Evolutionary conservation across 2,329 filamentous ascomycete genomes (phyloP).

Genomic region (Penicillium sp.): DNA sequence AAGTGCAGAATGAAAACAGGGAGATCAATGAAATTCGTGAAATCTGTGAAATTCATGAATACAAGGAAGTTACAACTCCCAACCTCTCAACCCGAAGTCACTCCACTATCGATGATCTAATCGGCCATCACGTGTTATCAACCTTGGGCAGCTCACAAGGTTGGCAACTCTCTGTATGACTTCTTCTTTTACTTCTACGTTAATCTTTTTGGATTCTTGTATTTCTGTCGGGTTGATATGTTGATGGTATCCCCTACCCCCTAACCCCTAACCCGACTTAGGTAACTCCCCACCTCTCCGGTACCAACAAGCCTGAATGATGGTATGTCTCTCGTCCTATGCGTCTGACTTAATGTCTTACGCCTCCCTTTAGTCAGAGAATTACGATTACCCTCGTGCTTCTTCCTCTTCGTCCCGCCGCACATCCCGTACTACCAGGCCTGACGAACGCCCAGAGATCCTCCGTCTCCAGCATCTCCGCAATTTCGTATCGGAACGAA

Average conservation of each 20-base stretch:
- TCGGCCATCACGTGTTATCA: conserved; percentile 23
- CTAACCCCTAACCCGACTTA: not conserved
- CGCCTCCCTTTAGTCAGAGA: conserved; percentile 39
- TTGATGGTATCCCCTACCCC: not conserved
- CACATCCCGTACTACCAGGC: conserved; percentile 20
- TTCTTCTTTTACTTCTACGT: not conserved
- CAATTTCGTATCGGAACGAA: conserved; percentile 41
- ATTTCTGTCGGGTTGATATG: not conserved
- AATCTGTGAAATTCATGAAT: not conserved
- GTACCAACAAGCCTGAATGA: conserved; percentile 14
- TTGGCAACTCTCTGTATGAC: conserved; percentile 2
- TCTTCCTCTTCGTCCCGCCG: conserved; percentile 39
- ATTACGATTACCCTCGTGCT: conserved; percentile 45
- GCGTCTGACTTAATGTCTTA: conserved; percentile 8
- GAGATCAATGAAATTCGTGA: not conserved
- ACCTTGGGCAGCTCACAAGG: not conserved
- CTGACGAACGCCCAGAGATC: conserved; percentile 28
- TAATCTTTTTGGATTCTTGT: not conserved
- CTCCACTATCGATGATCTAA: conserved; percentile 25
- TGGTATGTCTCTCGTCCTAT: conserved; percentile 23
- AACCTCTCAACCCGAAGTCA: not conserved
- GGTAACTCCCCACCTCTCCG: conserved; percentile 1
- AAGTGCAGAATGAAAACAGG: not conserved
- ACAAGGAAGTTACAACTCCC: not conserved
- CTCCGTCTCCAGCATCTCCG: conserved; percentile 40